A percentile compares a stretch with the other conserved stretches of the same genome.
Evolutionary conservation across 345 rosid genomes (phyloP).

Genomic region (Syzygium grande): DNA sequence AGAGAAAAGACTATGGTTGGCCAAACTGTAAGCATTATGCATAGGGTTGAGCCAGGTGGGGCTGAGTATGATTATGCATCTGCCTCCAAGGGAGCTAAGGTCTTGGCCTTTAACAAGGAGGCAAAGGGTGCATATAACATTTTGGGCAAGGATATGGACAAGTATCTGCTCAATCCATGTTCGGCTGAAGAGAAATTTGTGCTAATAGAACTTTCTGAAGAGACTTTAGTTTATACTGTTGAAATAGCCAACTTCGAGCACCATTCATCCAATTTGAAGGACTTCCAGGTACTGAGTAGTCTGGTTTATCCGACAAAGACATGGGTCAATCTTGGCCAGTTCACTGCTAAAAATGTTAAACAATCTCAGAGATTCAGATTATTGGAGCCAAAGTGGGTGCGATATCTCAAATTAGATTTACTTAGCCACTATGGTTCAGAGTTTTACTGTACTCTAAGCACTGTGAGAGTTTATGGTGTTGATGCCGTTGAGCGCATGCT

Average conservation of each 20-base stretch:
- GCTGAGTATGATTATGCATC: constrained; percentile 49
- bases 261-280: constrained; percentile 41
- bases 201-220: constrained; percentile 45
- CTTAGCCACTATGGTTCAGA: constrained; percentile 45
- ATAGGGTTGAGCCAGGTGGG: constrained; percentile 44
- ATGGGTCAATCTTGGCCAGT: constrained; percentile 45
- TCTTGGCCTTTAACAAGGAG: constrained; percentile 42
- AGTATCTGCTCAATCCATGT: constrained; percentile 52
- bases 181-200: constrained; percentile 52
- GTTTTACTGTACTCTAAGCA: constrained; percentile 49
- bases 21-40: constrained; percentile 27
- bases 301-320: constrained; percentile 43
- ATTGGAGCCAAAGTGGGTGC: constrained; percentile 35
- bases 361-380: constrained; percentile 39
- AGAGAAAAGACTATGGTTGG: constrained; percentile 24
- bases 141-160: constrained; percentile 43
- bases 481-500: constrained; percentile 58
- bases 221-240: constrained; percentile 39
- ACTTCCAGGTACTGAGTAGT: constrained; percentile 42
- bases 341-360: constrained; percentile 41
- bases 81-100: constrained; percentile 46
- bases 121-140: constrained; percentile 48
- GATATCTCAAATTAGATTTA: constrained; percentile 38
- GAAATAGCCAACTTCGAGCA: constrained; percentile 54
- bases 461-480: constrained; percentile 41